These are phyloP conservation scores for Candida berthetii DNA, from an alignment of 805 yeast species.

Conservation along the genomic window DNA sequence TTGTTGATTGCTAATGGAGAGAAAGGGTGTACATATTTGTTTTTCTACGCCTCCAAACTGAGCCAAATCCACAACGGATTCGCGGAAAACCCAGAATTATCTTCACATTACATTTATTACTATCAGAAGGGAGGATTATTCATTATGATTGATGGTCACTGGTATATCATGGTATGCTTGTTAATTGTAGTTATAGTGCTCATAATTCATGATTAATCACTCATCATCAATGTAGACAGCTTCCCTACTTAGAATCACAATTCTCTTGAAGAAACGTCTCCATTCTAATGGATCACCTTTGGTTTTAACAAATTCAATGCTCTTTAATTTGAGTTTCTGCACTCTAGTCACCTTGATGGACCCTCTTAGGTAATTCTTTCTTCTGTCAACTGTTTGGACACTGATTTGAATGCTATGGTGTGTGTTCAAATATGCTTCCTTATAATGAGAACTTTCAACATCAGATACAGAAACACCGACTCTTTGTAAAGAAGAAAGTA, in stretches of 20 bases:
- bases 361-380: constrained; percentile 40
- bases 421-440: constrained; percentile 4
- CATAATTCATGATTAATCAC: background rate
- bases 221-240: constrained; percentile 37
- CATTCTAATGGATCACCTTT: constrained; percentile 71
- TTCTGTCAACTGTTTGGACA: constrained; percentile 36
- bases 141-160: too few relatives aligned
- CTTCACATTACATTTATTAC: too few relatives aligned
- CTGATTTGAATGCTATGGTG: constrained; percentile 11
- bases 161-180: too few relatives aligned
- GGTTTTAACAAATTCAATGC: constrained; percentile 47
- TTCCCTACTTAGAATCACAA: constrained; percentile 52
- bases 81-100: too few relatives aligned
- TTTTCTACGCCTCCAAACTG: too few relatives aligned
- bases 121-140: too few relatives aligned
- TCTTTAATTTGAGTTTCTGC: constrained; percentile 33
- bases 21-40: too few relatives aligned
- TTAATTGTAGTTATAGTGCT: too few relatives aligned
- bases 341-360: constrained; percentile 34
- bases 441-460: constrained; percentile 8
- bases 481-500: constrained; percentile 35
- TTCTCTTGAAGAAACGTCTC: constrained; percentile 57
- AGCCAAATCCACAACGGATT: too few relatives aligned
- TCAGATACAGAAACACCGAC: constrained; percentile 29
- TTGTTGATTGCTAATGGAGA: background rate